A percentile compares a stretch with the other conserved stretches of the same genome.
These are phyloP conservation scores for Acacia concinna DNA, from an alignment of 331 rosid species.

Conservation along the genomic window DNA sequence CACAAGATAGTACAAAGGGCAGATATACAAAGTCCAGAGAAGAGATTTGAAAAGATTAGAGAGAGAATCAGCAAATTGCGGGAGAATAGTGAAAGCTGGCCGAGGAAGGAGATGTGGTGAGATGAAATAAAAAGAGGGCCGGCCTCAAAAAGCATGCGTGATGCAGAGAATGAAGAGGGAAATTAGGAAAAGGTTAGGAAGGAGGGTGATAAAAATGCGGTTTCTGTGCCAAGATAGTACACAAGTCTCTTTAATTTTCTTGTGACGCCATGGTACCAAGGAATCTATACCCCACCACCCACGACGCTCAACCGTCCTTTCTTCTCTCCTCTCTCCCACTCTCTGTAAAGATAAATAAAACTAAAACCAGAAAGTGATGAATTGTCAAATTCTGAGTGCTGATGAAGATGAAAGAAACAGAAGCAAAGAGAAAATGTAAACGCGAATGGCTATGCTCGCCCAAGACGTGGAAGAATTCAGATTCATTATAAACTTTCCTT, in stretches of 20 bases:
- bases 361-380: not conserved
- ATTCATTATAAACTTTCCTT: not conserved
- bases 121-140: constrained; percentile 38
- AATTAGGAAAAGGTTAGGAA: constrained; percentile 60
- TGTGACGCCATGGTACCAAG: constrained; percentile 25
- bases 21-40: not conserved
- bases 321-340: not conserved
- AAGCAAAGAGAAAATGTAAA: not conserved
- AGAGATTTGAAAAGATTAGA: not conserved
- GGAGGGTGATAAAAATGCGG: constrained; percentile 46
- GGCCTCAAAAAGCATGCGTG: constrained; percentile 43
- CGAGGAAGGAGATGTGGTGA: constrained; percentile 3
- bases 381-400: not conserved
- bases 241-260: not conserved
- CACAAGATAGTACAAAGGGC: not conserved
- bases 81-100: constrained; percentile 6
- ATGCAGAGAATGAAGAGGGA: constrained; percentile 32
- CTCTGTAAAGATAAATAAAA: not conserved
- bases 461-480: not conserved
- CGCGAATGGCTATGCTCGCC: not conserved
- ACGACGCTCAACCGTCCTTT: not conserved
- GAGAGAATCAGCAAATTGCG: constrained; percentile 21
- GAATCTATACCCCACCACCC: constrained; percentile 30
- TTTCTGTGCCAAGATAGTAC: constrained; percentile 42
- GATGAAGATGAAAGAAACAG: not conserved